Evolutionary conservation across 2,329 filamentous ascomycete genomes (phyloP), one percentile per base, ranked within the genome.

Genomic region (Colletotrichum sublineola): DNA sequence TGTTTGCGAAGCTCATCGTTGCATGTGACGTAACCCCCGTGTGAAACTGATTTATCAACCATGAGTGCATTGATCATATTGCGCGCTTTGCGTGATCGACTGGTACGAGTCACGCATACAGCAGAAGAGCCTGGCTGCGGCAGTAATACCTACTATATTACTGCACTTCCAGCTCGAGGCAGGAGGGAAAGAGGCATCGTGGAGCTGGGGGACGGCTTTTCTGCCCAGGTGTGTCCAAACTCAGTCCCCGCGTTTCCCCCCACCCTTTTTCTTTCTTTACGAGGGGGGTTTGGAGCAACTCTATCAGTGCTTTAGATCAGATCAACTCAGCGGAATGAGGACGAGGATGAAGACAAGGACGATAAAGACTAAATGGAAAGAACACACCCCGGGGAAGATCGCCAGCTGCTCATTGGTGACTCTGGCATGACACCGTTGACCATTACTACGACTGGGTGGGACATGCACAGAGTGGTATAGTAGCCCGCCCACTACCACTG

Each of bases 331-430:
- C 40, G 36, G 20, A 31, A 55, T 33, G 42, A 48, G 66, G 50
- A 50, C n/a, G 33, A 18, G 61, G 20, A 12, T 24, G 24, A 24
- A 24, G 52, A 46, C 24, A 20, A 36, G 31, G 20, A 12, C 9
- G 33, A 38, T 20, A 15, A 52, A 29, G 12, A 29, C 48, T 29
- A 57, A 57, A 57, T 24, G 7, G n/a, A 29, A n/a, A 31, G 24
- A 56, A 56, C 14, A 33, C 40, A 68, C 62, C 57, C n/a, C 38
- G 62, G 38, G 46, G 46, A 44, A 60, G 63, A 24, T 61, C 57
- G 46, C 63, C n/a, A 31, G 62, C 31, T 52, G n/a, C 46, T 60
- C 62, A 70, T 70, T 70, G 67, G 67, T 29, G 63, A 31, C 38
- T 42, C 36, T 53, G 24, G 36, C 11, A 14, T 42, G 24, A 5